phyloP scores from a whole-genome alignment of 495 filamentous ascomycete species.

The Schizothecium vesticola region DNA sequence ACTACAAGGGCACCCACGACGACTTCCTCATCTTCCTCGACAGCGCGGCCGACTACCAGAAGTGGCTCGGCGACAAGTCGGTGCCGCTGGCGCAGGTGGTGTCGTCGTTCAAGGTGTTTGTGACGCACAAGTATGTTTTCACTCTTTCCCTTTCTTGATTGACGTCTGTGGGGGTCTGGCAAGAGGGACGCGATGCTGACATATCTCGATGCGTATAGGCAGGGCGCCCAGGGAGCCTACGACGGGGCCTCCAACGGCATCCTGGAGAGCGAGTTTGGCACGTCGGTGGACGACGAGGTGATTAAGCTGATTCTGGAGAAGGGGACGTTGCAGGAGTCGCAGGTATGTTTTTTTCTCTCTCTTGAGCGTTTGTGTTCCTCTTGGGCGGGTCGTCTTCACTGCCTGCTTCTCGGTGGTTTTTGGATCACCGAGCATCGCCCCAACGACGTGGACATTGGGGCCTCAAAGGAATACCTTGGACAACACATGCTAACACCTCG shows the following conservation, averaged over 20 bases:
- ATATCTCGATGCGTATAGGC: slow-evolving; percentile 44
- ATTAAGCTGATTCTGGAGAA: slow-evolving; percentile 74
- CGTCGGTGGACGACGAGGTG: slow-evolving; percentile 65
- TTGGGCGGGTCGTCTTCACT: neutral
- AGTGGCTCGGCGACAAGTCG: slow-evolving; percentile 78
- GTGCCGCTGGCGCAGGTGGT: slow-evolving; percentile 81
- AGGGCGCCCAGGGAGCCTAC: slow-evolving; percentile 75
- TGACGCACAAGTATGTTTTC: slow-evolving; percentile 75
- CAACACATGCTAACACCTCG: neutral
- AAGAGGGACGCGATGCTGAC: neutral
- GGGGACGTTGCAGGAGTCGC: slow-evolving; percentile 61
- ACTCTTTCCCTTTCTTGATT: too few relatives aligned
- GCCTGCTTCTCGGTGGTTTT: too few relatives aligned
- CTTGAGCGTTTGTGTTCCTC: neutral
- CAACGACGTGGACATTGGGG: too few relatives aligned
- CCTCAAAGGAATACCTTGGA: neutral
- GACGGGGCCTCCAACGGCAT: slow-evolving; percentile 66
- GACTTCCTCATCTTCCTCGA: slow-evolving; percentile 93
- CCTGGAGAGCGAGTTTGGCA: slow-evolving; percentile 86
- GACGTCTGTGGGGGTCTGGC: too few relatives aligned
- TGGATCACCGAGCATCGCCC: too few relatives aligned
- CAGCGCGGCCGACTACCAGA: slow-evolving; percentile 59
- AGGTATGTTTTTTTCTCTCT: slow-evolving; percentile 46
- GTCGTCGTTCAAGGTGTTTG: slow-evolving; percentile 82
- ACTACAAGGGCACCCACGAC: slow-evolving; percentile 83